Conservation (phyloP, 2,329 filamentous ascomycete species). For the Exophiala mesophila region DNA sequence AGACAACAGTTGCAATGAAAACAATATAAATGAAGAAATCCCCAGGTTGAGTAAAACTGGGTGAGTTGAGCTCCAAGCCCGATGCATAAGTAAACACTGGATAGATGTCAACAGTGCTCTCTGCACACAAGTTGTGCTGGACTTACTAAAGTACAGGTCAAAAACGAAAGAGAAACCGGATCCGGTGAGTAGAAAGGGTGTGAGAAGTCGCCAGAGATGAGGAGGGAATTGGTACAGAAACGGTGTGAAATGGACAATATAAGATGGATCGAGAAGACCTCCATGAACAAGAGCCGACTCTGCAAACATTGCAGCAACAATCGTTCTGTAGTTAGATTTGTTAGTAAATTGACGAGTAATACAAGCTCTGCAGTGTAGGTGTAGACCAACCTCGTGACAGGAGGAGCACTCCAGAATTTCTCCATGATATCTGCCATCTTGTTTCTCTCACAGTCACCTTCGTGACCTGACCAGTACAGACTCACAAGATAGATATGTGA, state of each 20-base stretch:
- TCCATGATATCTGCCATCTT: constrained; percentile 43
- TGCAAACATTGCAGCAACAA: constrained; percentile 60
- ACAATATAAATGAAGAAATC: constrained; percentile 76
- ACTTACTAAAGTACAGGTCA: constrained; percentile 67
- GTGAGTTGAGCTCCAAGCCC: constrained; percentile 65
- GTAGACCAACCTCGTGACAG: constrained; percentile 57
- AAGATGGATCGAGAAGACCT: constrained; percentile 47
- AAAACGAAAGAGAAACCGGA: constrained; percentile 56
- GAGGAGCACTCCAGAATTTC: constrained; percentile 61
- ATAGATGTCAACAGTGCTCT: constrained; percentile 24
- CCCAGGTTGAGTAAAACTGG: constrained; percentile 68
- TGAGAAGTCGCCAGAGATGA: constrained; percentile 56
- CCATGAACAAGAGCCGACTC: constrained; percentile 60
- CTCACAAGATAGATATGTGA: too few relatives aligned
- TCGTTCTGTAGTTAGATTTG: constrained; percentile 56
- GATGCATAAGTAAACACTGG: constrained; percentile 71
- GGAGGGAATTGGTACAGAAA: constrained; percentile 60
- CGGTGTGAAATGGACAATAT: constrained; percentile 39
- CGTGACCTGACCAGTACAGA: too few relatives aligned
- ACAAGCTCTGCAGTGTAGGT: constrained; percentile 11
- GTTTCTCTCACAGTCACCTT: too few relatives aligned
- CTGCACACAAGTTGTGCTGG: constrained; percentile 23
- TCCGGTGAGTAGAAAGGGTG: constrained; percentile 56
- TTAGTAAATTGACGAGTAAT: constrained; percentile 33
- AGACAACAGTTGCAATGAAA: constrained; percentile 65